Evolutionary conservation across 2,329 filamentous ascomycete species (phyloP).

Genomic region (Monosporascus sp.): DNA sequence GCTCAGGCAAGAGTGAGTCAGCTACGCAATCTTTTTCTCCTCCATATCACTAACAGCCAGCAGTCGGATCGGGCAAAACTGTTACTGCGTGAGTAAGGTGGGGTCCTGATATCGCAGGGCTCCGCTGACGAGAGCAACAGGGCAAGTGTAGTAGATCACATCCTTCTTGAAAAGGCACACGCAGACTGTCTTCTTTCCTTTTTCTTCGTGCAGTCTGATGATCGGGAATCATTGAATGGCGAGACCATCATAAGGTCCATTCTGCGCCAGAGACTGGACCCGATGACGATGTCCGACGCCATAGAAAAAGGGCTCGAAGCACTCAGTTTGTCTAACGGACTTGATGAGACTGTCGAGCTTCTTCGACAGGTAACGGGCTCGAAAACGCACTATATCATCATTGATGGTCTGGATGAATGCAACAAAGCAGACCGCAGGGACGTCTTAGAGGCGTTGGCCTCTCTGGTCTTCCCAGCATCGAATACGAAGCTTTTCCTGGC

Average conservation of each 20-base stretch:
- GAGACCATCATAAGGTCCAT: conserved; percentile 17
- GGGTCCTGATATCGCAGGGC: no score
- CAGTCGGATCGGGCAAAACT: conserved; percentile 27
- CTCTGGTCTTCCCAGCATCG: conserved; percentile 12
- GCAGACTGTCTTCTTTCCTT: conserved; percentile 13
- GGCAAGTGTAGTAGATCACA: conserved; percentile 14
- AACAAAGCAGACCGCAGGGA: conserved; percentile 11
- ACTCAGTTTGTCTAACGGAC: neutral
- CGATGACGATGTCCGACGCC: conserved; percentile 6
- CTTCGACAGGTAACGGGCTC: conserved; percentile 2
- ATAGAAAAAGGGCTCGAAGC: conserved; percentile 1
- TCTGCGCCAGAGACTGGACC: conserved; percentile 13
- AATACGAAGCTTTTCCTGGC: conserved; percentile 3
- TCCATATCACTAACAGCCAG: no score
- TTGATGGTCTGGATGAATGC: conserved; percentile 27
- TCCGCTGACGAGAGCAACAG: conserved; percentile 1
- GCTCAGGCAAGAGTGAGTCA: conserved; percentile 26
- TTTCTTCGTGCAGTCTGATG: conserved; percentile 20
- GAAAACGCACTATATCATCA: conserved; percentile 15
- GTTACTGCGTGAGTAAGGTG: conserved; percentile 8
- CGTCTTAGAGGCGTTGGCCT: conserved; percentile 7
- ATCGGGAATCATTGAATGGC: conserved; percentile 12
- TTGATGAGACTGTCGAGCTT: neutral
- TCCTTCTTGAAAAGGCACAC: conserved; percentile 5
- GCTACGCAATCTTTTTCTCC: neutral